These are phyloP conservation scores for Pleurotus pulmonarius DNA, from an alignment of 768 basidiomycete species.

Conservation along the genomic window DNA sequence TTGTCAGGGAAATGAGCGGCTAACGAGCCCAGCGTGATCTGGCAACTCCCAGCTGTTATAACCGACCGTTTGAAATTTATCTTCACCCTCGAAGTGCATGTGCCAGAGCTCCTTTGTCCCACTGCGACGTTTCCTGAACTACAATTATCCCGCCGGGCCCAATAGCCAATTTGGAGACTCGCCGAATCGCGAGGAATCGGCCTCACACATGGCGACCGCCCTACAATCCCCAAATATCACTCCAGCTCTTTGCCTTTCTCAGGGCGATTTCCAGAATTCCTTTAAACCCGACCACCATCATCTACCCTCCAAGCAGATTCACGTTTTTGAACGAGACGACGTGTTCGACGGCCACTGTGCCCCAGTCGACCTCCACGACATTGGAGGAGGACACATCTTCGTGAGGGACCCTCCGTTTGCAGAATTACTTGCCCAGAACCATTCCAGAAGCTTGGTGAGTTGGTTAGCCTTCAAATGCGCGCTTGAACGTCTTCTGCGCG, in stretches of 20 bases:
- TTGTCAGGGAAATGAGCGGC: background rate
- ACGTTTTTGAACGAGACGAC: background rate
- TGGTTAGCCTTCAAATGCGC: background rate
- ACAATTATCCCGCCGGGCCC: constrained; percentile 4
- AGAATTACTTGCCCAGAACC: background rate
- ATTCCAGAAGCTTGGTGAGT: background rate
- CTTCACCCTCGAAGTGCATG: constrained; percentile 4
- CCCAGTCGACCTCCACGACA: background rate
- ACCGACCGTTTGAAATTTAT: background rate
- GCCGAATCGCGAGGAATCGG: constrained; percentile 3
- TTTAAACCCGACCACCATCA: constrained; percentile 5
- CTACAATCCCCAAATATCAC: constrained; percentile 6
- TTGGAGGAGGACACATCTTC: background rate
- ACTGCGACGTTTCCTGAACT: constrained; percentile 2
- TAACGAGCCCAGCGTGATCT: background rate
- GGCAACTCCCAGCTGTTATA: no score
- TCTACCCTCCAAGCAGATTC: background rate
- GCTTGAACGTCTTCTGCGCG: background rate
- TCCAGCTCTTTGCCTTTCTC: background rate
- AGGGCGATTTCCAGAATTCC: background rate
- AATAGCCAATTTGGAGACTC: constrained; percentile 3
- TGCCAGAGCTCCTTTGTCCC: background rate
- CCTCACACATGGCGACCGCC: constrained; percentile 4
- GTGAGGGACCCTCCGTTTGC: constrained; percentile 2
- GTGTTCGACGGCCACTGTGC: background rate